phyloP scores from a whole-genome alignment of 306 rosid genomes.

The Cucurbita argyrosperma region DNA sequence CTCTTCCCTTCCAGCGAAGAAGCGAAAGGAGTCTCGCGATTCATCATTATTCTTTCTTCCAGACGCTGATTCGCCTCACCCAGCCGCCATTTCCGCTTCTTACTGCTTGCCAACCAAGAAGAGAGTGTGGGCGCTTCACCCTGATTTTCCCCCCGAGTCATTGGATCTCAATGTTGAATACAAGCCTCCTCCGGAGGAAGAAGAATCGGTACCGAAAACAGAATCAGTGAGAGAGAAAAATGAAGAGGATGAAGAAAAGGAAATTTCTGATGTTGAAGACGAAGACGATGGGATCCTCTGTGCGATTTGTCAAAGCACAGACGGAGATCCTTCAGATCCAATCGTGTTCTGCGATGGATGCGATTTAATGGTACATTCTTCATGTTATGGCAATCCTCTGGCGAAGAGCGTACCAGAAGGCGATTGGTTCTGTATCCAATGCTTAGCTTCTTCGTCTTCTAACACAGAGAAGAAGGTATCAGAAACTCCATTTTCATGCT shows the following conservation, averaged over 20 bases:
- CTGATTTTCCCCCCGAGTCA: conserved; percentile 7
- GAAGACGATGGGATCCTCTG: conserved; percentile 52
- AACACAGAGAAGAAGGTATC: neutral
- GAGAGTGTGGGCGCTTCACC: conserved; percentile 46
- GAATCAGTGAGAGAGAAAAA: neutral
- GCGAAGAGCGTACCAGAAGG: conserved; percentile 41
- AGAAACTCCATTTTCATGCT: conserved; percentile 7
- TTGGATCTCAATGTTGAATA: conserved; percentile 55
- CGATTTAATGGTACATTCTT: conserved; percentile 70
- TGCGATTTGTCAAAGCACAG: conserved; percentile 70
- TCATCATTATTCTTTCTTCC: neutral
- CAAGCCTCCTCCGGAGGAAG: conserved; percentile 14
- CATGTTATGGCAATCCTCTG: conserved; percentile 69
- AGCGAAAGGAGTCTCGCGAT: conserved; percentile 46
- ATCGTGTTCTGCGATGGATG: conserved; percentile 86
- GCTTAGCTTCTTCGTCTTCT: conserved; percentile 11
- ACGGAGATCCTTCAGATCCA: conserved; percentile 62
- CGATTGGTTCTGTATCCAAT: conserved; percentile 60
- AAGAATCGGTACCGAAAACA: neutral
- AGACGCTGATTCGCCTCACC: neutral
- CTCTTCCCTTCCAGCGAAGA: conserved; percentile 46
- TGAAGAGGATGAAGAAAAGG: neutral
- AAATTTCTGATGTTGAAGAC: neutral
- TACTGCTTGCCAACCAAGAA: conserved; percentile 62
- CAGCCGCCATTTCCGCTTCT: neutral